These are phyloP conservation scores for Azolla pinnata DNA, from an alignment of 75 land plant genomes.

Conservation along the genomic window DNA sequence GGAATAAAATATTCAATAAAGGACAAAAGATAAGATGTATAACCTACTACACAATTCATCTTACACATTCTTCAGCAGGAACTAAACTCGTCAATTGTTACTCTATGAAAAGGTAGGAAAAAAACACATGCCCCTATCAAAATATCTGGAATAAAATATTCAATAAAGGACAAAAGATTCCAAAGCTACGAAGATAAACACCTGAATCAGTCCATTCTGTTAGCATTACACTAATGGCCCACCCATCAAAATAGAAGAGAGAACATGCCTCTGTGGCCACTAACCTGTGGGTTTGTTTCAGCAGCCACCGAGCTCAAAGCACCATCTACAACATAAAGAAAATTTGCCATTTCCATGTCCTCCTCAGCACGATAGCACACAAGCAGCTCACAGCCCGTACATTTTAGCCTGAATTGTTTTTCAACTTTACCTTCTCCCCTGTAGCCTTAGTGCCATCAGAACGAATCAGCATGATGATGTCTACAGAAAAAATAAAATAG, in stretches of 20 bases:
- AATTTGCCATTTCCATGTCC: constrained; percentile 65
- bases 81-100: constrained; percentile 1
- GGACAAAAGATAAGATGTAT: too few species aligned
- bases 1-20: too few species aligned
- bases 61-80: too few species aligned
- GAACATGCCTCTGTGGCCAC: too few species aligned
- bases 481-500: not conserved
- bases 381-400: constrained; percentile 85
- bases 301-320: constrained; percentile 97
- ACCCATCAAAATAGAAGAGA: too few species aligned
- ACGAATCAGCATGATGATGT: not conserved
- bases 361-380: constrained; percentile 96
- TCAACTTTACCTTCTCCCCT: constrained; percentile 97
- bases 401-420: constrained; percentile 83
- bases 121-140: not conserved
- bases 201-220: too few species aligned
- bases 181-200: too few species aligned
- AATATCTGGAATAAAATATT: too few species aligned
- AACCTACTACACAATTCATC: too few species aligned
- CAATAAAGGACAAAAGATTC: too few species aligned
- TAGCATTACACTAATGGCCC: too few species aligned
- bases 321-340: constrained; percentile 92
- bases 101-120: not conserved
- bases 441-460: constrained; percentile 1
- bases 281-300: constrained; percentile 97